A percentile compares a stretch with the other conserved stretches of the same genome.
phyloP scores from a whole-genome alignment of 441 rosid species.

The Populus trichocarpa region DNA sequence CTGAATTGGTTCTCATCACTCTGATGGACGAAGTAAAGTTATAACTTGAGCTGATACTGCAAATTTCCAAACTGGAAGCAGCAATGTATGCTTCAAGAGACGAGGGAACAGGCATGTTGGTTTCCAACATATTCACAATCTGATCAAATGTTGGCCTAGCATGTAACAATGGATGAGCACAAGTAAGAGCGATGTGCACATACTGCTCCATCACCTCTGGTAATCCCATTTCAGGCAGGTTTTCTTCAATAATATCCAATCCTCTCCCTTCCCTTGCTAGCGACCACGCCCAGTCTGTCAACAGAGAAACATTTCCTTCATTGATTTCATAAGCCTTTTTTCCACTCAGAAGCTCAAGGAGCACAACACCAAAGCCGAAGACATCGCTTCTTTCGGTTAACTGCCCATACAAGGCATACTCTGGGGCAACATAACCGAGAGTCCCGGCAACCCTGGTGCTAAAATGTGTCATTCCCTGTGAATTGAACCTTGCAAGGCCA shows the following conservation, averaged over 20 bases:
- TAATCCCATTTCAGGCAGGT: slow-evolving; percentile 32
- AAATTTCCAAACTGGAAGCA: background rate
- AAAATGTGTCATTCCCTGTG: slow-evolving; percentile 48
- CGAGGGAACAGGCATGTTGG: slow-evolving; percentile 22
- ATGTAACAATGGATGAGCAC: slow-evolving; percentile 45
- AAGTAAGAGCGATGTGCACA: slow-evolving; percentile 42
- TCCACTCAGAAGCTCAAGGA: slow-evolving; percentile 59
- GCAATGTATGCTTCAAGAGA: slow-evolving; percentile 16
- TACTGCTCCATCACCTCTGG: slow-evolving; percentile 42
- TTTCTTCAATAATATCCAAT: slow-evolving; percentile 40
- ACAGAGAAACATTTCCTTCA: slow-evolving; percentile 32
- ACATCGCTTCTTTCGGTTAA: slow-evolving; percentile 50
- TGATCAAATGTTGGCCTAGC: slow-evolving; percentile 59
- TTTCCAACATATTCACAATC: slow-evolving; percentile 47
- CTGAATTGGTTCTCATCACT: background rate
- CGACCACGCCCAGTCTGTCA: slow-evolving; percentile 54
- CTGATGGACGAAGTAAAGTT: background rate
- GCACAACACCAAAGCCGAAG: slow-evolving; percentile 53
- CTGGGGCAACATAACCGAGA: slow-evolving; percentile 53
- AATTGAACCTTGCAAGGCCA: slow-evolving; percentile 56
- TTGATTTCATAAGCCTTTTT: slow-evolving; percentile 37
- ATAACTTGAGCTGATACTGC: background rate
- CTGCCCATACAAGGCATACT: slow-evolving; percentile 49
- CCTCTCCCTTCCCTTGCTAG: slow-evolving; percentile 44
- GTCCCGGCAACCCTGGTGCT: slow-evolving; percentile 56